phyloP scores from a whole-genome alignment of 2,329 filamentous ascomycete species.

The Epichloe bromicola region DNA sequence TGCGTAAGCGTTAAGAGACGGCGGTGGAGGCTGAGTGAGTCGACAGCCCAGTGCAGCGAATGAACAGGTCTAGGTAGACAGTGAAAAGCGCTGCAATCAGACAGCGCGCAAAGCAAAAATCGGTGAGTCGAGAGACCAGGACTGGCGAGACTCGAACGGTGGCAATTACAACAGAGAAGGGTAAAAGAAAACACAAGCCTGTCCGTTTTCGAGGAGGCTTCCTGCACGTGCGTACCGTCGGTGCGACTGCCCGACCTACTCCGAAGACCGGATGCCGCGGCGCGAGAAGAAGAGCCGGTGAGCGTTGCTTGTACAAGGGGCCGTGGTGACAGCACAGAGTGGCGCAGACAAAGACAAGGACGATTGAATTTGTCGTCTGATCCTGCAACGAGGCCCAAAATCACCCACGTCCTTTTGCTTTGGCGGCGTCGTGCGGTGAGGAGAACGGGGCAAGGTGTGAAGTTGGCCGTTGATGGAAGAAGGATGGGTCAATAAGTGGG shows the following conservation, averaged over 20 bases:
- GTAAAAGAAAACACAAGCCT: background rate
- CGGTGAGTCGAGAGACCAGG: background rate
- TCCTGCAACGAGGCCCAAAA: background rate
- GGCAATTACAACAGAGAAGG: background rate
- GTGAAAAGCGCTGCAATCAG: background rate
- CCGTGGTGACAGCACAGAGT: background rate
- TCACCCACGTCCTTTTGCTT: background rate
- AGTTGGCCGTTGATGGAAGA: background rate
- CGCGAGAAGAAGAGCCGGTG: slow-evolving; percentile 1
- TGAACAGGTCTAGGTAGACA: background rate
- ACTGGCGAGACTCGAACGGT: background rate
- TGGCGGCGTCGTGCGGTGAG: background rate
- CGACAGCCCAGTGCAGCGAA: background rate
- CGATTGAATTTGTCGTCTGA: background rate
- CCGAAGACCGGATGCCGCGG: background rate
- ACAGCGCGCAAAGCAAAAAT: background rate
- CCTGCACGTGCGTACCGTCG: slow-evolving; percentile 3
- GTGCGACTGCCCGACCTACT: background rate
- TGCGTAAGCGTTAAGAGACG: background rate
- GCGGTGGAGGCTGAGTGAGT: background rate
- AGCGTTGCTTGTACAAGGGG: background rate
- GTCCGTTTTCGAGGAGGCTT: background rate
- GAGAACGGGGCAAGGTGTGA: background rate
- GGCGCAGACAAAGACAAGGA: background rate
- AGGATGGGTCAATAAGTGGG: background rate